These are phyloP conservation scores for Boletus huronensis DNA, from an alignment of 768 basidiomycete genomes.

Conservation along the genomic window DNA sequence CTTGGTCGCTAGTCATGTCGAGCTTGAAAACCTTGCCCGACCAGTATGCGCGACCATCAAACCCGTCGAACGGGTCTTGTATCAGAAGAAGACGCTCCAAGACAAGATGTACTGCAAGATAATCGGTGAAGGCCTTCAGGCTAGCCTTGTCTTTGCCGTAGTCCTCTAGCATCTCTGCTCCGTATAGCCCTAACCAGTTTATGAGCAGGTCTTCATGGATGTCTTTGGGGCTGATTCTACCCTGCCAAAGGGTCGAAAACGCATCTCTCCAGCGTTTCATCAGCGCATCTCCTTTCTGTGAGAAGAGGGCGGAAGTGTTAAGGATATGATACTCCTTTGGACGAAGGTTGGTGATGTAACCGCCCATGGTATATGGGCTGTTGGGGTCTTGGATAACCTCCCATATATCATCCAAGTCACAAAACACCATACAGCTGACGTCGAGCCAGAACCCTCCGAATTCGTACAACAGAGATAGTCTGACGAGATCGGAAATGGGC, in stretches of 20 bases:
- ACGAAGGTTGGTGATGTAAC: slow-evolving; percentile 3
- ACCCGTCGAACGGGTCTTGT: slow-evolving; percentile 1
- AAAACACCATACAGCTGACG: slow-evolving; percentile 3
- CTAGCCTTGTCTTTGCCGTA: background rate
- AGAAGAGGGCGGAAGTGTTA: slow-evolving; percentile 2
- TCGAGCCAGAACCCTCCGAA: slow-evolving; percentile 6
- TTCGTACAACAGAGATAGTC: slow-evolving; percentile 1
- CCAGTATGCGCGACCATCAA: slow-evolving; percentile 3
- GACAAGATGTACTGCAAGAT: background rate
- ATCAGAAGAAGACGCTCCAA: slow-evolving; percentile 1
- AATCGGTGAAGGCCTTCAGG: background rate
- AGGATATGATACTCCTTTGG: slow-evolving; percentile 5
- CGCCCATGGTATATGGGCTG: background rate
- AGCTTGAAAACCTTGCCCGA: background rate
- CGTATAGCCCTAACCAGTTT: background rate
- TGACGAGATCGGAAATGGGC: background rate
- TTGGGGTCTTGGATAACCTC: background rate
- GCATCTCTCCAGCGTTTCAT: slow-evolving; percentile 1
- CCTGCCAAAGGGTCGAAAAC: background rate
- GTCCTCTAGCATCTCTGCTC: background rate
- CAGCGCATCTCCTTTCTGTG: background rate
- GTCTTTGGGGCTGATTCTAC: background rate
- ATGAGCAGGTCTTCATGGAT: slow-evolving; percentile 1
- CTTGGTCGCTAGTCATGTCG: slow-evolving; percentile 1
- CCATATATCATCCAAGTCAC: slow-evolving; percentile 1